These are phyloP conservation scores for Irpex sp. DNA, from an alignment of 1,284 basidiomycete species.

Conservation along the genomic window DNA sequence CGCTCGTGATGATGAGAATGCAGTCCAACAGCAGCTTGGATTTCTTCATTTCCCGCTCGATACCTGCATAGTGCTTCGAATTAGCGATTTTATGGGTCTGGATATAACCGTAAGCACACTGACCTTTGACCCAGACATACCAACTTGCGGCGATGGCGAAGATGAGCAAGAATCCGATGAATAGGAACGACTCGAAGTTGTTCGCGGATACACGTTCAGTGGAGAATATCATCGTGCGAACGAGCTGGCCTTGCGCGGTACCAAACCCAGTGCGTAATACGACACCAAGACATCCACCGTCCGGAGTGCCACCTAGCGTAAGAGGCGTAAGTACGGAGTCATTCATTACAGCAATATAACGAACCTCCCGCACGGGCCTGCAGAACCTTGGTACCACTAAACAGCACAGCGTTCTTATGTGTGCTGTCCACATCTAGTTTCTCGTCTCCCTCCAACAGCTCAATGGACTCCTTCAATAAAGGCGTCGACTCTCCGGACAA, in stretches of 20 bases:
- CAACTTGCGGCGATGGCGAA: conserved; percentile 95
- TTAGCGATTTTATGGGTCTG: background rate
- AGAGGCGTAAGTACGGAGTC: background rate
- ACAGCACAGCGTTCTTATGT: conserved; percentile 87
- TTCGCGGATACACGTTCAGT: conserved; percentile 94
- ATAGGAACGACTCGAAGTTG: conserved; percentile 90
- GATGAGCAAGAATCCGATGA: conserved; percentile 93
- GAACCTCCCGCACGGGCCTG: conserved; percentile 66
- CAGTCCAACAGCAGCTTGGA: conserved; percentile 92
- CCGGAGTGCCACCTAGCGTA: conserved; percentile 61
- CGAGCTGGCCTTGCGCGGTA: conserved; percentile 92
- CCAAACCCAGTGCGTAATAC: conserved; percentile 96
- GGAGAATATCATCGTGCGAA: conserved; percentile 97
- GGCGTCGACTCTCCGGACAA: conserved; percentile 95
- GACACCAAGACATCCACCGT: conserved; percentile 86
- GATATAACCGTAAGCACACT: conserved; percentile 15
- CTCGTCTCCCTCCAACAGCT: conserved; percentile 76
- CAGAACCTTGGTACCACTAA: conserved; percentile 92
- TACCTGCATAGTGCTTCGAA: conserved; percentile 43
- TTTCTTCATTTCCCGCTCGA: conserved; percentile 88
- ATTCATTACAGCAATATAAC: background rate
- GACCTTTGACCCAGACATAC: conserved; percentile 95
- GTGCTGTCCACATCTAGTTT: conserved; percentile 78
- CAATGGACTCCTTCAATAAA: conserved; percentile 88
- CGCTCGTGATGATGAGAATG: conserved; percentile 91